These are phyloP conservation scores for Pyrrhoderma noxium DNA, from an alignment of 1,284 basidiomycete genomes.

Conservation along the genomic window DNA sequence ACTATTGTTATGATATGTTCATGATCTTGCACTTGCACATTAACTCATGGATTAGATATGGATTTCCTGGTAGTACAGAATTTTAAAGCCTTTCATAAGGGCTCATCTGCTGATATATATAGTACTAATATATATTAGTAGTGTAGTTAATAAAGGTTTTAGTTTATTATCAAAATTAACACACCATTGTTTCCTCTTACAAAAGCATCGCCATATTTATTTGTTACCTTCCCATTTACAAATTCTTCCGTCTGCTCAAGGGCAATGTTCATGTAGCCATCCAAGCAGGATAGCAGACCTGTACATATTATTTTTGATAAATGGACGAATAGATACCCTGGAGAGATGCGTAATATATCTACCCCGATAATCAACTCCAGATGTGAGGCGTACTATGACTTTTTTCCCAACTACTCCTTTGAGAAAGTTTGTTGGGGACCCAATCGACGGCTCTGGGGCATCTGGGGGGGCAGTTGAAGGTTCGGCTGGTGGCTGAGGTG, in stretches of 20 bases:
- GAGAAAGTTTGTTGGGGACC: slow-evolving; percentile 85
- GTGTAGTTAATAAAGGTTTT: slow-evolving; percentile 10
- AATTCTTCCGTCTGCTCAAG: slow-evolving; percentile 95
- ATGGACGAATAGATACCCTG: not conserved
- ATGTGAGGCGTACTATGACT: slow-evolving; percentile 91
- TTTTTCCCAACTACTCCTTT: slow-evolving; percentile 93
- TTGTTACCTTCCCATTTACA: slow-evolving; percentile 80
- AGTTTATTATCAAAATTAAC: slow-evolving; percentile 25
- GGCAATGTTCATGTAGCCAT: slow-evolving; percentile 99
- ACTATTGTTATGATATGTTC: too few relatives aligned
- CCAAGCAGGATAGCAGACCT: slow-evolving; percentile 94
- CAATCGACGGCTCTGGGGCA: slow-evolving; percentile 39
- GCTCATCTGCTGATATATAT: slow-evolving; percentile 40
- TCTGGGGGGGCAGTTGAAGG: slow-evolving; percentile 44
- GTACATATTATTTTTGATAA: slow-evolving; percentile 6
- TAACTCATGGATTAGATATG: too few relatives aligned
- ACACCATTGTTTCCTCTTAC: slow-evolving; percentile 95
- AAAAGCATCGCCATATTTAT: slow-evolving; percentile 91
- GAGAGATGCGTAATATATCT: slow-evolving; percentile 23
- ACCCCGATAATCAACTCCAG: slow-evolving; percentile 96
- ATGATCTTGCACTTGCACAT: too few relatives aligned
- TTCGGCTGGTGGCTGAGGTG: slow-evolving; percentile 28
- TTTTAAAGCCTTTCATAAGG: slow-evolving; percentile 21
- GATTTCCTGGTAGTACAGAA: too few relatives aligned
- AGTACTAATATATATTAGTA: slow-evolving; percentile 25